Conservation (phyloP, 352 stramenopile genomes). For the Blastocystis sp. region DNA sequence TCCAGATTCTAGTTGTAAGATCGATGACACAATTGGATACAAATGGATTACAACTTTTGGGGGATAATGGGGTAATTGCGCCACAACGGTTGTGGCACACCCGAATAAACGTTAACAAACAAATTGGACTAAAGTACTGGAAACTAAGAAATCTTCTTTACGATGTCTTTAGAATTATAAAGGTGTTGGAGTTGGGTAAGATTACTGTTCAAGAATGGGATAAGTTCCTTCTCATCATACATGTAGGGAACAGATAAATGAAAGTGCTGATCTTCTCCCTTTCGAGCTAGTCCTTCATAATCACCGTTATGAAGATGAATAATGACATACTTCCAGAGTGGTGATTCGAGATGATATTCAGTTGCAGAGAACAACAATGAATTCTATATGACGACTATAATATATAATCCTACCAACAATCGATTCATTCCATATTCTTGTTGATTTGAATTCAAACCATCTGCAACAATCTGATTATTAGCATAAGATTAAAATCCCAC, state of each 20-base stretch:
- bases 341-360: slow-evolving; percentile 60
- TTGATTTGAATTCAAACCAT: slow-evolving; percentile 34
- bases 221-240: slow-evolving; percentile 18
- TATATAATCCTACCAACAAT: not conserved
- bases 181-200: not conserved
- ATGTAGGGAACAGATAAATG: slow-evolving; percentile 61
- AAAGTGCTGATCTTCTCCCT: not conserved
- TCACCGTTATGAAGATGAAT: slow-evolving; percentile 47
- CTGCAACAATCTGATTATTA: slow-evolving; percentile 9
- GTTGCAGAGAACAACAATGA: slow-evolving; percentile 1
- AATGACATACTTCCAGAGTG: slow-evolving; percentile 33
- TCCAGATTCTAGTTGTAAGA: too few species aligned
- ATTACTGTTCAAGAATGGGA: not conserved
- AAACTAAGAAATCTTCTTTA: slow-evolving; percentile 34
- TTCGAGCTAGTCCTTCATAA: not conserved
- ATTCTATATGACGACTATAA: not conserved
- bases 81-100: not conserved
- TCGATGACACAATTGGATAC: too few species aligned
- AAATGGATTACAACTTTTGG: not conserved
- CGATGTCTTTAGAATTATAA: too few species aligned
- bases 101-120: not conserved
- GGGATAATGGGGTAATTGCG: not conserved
- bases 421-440: slow-evolving; percentile 30
- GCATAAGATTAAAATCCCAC: not conserved
- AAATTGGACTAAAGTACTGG: not conserved